These are phyloP conservation scores for Phylloporus arenicola DNA, from an alignment of 768 basidiomycete genomes.

Conservation along the genomic window DNA sequence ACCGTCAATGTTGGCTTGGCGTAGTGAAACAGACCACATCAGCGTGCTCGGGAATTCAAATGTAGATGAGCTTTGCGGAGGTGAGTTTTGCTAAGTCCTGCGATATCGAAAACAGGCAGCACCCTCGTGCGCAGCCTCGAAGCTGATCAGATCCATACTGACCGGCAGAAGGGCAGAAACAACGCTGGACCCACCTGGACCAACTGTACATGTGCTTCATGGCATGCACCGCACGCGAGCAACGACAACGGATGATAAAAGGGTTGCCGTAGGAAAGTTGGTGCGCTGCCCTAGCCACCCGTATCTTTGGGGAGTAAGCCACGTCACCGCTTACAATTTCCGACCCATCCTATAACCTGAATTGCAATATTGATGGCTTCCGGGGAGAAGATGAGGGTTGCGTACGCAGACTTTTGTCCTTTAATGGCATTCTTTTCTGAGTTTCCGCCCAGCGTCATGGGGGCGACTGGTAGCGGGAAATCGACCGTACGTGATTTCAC, in stretches of 20 bases:
- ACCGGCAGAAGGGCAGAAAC: not conserved
- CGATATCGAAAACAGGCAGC: not conserved
- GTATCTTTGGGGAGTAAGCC: not conserved
- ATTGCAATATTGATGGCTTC: constrained; percentile 6
- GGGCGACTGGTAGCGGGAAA: constrained; percentile 22
- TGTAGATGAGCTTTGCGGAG: not conserved
- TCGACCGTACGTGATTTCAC: constrained; percentile 14
- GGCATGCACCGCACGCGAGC: not conserved
- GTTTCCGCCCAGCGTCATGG: constrained; percentile 15
- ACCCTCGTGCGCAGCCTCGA: constrained; percentile 12
- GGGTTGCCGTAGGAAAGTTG: not conserved
- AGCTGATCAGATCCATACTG: constrained; percentile 2
- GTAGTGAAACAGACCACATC: not conserved
- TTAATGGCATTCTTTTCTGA: not conserved
- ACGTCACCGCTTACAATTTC: not conserved
- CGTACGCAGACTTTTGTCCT: constrained; percentile 8
- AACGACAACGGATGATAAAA: constrained; percentile 1
- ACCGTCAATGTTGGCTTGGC: not conserved
- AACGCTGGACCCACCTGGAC: not conserved
- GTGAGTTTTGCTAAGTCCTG: not conserved
- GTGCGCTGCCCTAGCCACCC: not conserved
- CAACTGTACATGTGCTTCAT: not conserved
- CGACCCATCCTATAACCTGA: not conserved
- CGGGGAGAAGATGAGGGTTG: constrained; percentile 14
- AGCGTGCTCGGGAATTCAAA: not conserved